Evolutionary conservation across 768 basidiomycete genomes (phyloP).

Genomic region (Galerina sulciceps): DNA sequence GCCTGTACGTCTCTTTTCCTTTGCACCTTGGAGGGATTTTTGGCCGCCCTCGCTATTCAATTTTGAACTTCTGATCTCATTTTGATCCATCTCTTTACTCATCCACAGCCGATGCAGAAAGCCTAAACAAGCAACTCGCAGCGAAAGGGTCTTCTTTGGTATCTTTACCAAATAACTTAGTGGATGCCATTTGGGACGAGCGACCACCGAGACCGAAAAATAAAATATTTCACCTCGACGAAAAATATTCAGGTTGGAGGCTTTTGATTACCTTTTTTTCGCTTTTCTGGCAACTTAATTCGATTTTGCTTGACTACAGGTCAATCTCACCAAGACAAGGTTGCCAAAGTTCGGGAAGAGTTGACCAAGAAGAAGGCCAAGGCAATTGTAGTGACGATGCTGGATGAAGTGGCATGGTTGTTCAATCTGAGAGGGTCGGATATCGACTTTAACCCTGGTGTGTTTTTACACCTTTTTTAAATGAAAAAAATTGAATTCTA

Average conservation of each 20-base stretch:
- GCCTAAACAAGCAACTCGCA: constrained; percentile 59
- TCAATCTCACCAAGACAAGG: constrained; percentile 66
- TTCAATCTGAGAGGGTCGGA: constrained; percentile 93
- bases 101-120: constrained; percentile 63
- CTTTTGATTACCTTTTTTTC: constrained; percentile 6
- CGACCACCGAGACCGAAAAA: constrained; percentile 74
- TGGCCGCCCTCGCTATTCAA: too few species aligned
- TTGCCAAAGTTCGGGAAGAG: constrained; percentile 67
- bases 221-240: constrained; percentile 66
- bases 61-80: too few species aligned
- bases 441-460: constrained; percentile 81
- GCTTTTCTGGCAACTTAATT: not conserved
- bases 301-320: constrained; percentile 38
- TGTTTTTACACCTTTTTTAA: constrained; percentile 5
- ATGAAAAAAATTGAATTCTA: not conserved
- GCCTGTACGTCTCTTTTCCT: constrained; percentile 47
- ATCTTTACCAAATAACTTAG: constrained; percentile 69
- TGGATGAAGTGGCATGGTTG: constrained; percentile 95
- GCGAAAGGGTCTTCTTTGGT: constrained; percentile 64
- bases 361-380: constrained; percentile 64
- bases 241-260: constrained; percentile 69
- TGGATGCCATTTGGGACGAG: constrained; percentile 80
- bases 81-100: too few species aligned
- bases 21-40: not conserved
- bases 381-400: constrained; percentile 81